Conservation (phyloP, 352 stramenopile species). For the Phytopythium litorale region DNA sequence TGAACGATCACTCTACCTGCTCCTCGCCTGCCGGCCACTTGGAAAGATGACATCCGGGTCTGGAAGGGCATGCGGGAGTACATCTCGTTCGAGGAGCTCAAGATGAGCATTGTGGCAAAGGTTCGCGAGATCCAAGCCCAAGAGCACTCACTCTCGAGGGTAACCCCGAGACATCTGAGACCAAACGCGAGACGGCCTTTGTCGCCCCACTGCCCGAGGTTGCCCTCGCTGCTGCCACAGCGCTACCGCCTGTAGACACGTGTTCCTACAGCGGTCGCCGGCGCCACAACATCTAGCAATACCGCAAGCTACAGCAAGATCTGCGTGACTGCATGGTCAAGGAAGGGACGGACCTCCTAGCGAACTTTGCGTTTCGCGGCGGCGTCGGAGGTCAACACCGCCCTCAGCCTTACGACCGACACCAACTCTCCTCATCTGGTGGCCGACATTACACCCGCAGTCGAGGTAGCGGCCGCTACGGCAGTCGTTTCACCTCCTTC, state of each 20-base stretch:
- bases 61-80: slow-evolving; percentile 33
- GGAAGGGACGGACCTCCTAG: not conserved
- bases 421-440: not conserved
- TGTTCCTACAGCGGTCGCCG: not conserved
- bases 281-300: not conserved
- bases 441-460: not conserved
- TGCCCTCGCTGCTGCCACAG: not conserved
- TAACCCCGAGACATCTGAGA: slow-evolving; percentile 1
- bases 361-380: not conserved
- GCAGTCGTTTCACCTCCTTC: not conserved
- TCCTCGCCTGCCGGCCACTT: slow-evolving; percentile 8
- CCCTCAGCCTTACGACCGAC: not conserved
- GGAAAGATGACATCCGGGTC: slow-evolving; percentile 24
- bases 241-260: not conserved
- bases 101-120: slow-evolving; percentile 9
- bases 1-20: slow-evolving; percentile 7
- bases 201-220: not conserved
- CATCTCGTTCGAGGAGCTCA: slow-evolving; percentile 10
- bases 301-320: not conserved
- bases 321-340: not conserved
- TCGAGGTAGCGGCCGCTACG: not conserved
- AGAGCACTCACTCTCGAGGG: not conserved
- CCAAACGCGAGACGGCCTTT: not conserved
- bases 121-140: slow-evolving; percentile 10
- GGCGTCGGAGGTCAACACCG: not conserved